Base-by-base conservation (phyloP, 2,329 filamentous ascomycete genomes). In the Botryosphaeria agaves region DNA sequence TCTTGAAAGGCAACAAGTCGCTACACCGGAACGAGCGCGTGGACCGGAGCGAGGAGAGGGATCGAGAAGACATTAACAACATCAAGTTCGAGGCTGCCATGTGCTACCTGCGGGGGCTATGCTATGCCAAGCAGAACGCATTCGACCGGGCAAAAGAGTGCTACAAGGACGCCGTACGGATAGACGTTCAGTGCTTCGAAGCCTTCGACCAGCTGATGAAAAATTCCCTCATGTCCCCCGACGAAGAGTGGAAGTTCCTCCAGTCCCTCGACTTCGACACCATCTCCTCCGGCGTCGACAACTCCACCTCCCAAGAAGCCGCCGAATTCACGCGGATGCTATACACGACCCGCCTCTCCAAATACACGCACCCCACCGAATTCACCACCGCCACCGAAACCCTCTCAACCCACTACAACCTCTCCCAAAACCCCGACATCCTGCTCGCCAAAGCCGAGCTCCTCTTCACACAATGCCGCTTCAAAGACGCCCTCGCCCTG, bases 121-220 rank as follows among this genome's bases (percentile, higher is more conserved):
- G 91, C 62, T 94, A 84, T 50, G 85, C 89, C 5, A 93, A 93
- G 55, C 82, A 93, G 52, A 98, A 95, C 53, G 81, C 87, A 16
- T 95, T 95, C 45, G 89, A 98, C 51, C 76, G 84, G 19, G 89
- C 89, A 31, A 94, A 94, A 52, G 85, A 95, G 45, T 95, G 89
- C 58, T 98, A 95, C 65, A 95, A 94, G 59, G 83, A 92, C 45
- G 89, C 89, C 2, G 84, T 95, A 27, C 74, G 81, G 37, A 94
- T 98, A 46, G 89, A 98, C 48, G 85, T 95, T 3, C 85, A 93
- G 52, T 98, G 89, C 56, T 95, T 93, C 48, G 89, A 98, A 55
- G 89, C 89, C 0, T 95, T 98, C 48, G 85, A 94, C 44, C 85
- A 95, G 59, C 69, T 98, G 32, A 94, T 95, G 75, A 83, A 84